A percentile compares a stretch with the other conserved stretches of the same genome.
Evolutionary conservation across 768 basidiomycete species (phyloP).

Genomic region (Strobilomyces confusus): DNA sequence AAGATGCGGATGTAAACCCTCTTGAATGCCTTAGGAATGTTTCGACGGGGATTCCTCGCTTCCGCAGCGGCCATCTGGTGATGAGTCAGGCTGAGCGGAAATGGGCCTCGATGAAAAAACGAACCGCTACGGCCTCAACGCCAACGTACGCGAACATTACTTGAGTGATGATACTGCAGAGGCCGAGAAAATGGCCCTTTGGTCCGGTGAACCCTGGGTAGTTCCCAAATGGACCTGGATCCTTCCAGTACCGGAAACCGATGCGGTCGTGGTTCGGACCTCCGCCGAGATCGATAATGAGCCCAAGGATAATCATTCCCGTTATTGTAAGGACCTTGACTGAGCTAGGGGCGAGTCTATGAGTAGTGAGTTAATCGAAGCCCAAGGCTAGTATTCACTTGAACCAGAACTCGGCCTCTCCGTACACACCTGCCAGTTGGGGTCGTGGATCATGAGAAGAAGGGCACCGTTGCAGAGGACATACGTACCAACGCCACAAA

Average conservation of each 20-base stretch:
- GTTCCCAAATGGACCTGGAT: constrained; percentile 41
- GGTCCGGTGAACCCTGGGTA: neutral
- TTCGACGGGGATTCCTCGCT: no score
- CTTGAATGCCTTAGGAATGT: no score
- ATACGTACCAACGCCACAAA: neutral
- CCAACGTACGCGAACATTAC: neutral
- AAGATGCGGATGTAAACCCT: neutral
- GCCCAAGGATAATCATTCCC: no score
- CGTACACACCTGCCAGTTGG: constrained; percentile 6
- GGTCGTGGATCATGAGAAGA: neutral
- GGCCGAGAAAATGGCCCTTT: constrained; percentile 1
- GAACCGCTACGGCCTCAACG: neutral
- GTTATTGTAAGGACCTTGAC: no score
- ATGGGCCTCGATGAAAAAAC: neutral
- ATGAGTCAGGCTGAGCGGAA: neutral
- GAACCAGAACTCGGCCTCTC: no score
- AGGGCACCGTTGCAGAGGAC: no score
- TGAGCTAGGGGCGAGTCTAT: neutral
- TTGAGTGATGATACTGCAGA: neutral
- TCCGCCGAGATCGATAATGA: no score
- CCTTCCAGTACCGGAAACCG: no score
- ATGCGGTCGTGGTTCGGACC: no score
- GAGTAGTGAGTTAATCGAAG: neutral
- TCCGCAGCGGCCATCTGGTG: constrained; percentile 1
- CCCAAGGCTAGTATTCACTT: neutral